Evolutionary conservation across 306 rosid genomes (phyloP), one percentile per base, ranked within the genome.

Genomic region (Citrullus mucosospermus): DNA sequence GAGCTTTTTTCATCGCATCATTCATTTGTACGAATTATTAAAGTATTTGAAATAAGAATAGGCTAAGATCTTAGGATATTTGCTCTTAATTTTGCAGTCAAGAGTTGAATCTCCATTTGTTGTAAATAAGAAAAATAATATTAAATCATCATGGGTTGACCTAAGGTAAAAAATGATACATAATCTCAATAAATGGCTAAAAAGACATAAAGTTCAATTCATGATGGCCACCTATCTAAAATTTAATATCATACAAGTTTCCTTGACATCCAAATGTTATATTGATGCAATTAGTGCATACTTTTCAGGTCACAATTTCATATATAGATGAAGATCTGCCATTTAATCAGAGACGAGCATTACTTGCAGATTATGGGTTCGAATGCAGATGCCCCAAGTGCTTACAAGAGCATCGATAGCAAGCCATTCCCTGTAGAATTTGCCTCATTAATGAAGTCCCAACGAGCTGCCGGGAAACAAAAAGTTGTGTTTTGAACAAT

Each of bases 251-350:
- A 0, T 25, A 25, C 28, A 1, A 25, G 28, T 25, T 25, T 25
- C 28, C 28, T 25, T 25, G 28, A 25, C 28, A 25, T 1, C 28
- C 28, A 25, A 25, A 1, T 25, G 28, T 25, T 25, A 1, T 25
- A 46, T 71, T 44, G 39, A 70, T 46, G 76, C 12, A 25, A 14
- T 46, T 48, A 13, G 12, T 22, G 6, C 22, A 25, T 25, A 6
- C 78, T 53, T 84, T 91, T 79, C 89, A 95, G 99, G 90, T 95
- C 82, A 90, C 97, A 41, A 91, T 95, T 77, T 92, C 99, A 43
- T 95, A 92, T 78, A 87, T 95, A 67, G 97, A 92, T 16, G 99
- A 92, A 81, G 97, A 95, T 79, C 96, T 91, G 77, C 85, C 90
- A 9, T 88, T 73, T 58, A 89, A 90, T 50, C 91, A 88, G 83